Percentiles rank a stretch among this genome's conserved stretches.
Evolutionary conservation across 192 early-diverging fungal species (phyloP).

Genomic region (Backusella circina): DNA sequence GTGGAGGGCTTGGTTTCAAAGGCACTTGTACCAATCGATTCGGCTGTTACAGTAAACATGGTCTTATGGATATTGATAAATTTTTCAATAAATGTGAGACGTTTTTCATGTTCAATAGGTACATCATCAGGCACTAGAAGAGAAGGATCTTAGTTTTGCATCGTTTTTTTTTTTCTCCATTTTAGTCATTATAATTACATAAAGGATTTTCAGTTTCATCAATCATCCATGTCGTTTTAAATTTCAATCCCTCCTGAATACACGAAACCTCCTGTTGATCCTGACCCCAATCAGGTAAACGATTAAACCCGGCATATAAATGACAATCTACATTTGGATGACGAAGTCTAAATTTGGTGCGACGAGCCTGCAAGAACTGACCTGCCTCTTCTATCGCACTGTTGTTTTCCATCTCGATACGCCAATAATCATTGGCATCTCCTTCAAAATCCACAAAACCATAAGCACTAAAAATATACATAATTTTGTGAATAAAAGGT

Average conservation of each 20-base stretch:
- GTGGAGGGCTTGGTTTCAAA: conserved; percentile 87
- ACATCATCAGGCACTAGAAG: conserved; percentile 55
- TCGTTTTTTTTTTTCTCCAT: not conserved
- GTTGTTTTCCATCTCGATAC: conserved; percentile 73
- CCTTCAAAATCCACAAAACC: conserved; percentile 71
- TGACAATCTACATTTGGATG: conserved; percentile 74
- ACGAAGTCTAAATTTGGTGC: conserved; percentile 70
- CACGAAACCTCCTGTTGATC: conserved; percentile 92
- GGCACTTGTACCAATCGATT: conserved; percentile 84
- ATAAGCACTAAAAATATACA: conserved; percentile 44
- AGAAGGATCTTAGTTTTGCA: not conserved
- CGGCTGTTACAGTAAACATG: conserved; percentile 89
- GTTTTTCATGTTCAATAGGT: conserved; percentile 54
- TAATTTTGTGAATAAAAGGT: not conserved
- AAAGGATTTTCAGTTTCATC: conserved; percentile 55
- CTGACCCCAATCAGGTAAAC: conserved; percentile 91
- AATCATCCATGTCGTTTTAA: conserved; percentile 77
- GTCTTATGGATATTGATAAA: conserved; percentile 84
- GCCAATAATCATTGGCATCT: conserved; percentile 93
- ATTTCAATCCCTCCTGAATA: conserved; percentile 71
- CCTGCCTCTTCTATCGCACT: conserved; percentile 41
- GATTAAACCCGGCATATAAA: conserved; percentile 73
- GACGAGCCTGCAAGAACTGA: conserved; percentile 56
- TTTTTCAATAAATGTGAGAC: conserved; percentile 77
- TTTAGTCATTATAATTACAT: conserved; percentile 33